phyloP scores from a whole-genome alignment of 176 grass and related monocot genomes.

The Guadua angustifolia region DNA sequence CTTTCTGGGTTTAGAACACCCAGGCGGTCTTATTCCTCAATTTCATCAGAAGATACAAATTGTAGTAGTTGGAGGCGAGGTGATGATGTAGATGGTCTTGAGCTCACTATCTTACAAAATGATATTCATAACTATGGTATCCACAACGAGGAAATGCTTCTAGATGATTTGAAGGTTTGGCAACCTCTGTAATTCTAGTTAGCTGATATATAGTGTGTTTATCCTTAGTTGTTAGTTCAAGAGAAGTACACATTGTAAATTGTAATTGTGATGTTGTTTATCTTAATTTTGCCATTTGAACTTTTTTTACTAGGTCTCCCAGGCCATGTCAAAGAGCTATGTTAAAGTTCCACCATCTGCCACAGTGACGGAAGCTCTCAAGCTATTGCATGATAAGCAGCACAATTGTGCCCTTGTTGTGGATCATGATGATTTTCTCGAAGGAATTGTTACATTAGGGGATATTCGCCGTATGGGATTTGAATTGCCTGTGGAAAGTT shows the following conservation, averaged over 20 bases:
- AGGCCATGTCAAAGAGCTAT: conserved; percentile 90
- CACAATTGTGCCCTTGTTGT: conserved; percentile 80
- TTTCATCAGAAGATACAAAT: conserved; percentile 64
- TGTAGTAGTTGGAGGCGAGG: conserved; percentile 37
- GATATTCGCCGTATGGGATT: conserved; percentile 71
- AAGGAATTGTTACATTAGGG: conserved; percentile 87
- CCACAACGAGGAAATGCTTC: conserved; percentile 72
- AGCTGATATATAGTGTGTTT: background rate
- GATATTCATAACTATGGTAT: conserved; percentile 53
- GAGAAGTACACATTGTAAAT: background rate
- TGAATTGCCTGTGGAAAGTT: conserved; percentile 46
- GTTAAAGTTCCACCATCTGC: conserved; percentile 65
- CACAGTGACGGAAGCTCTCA: conserved; percentile 61
- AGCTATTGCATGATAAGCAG: conserved; percentile 74
- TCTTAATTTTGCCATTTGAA: conserved; percentile 35
- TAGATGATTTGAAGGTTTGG: conserved; percentile 95
- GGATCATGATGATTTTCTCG: conserved; percentile 87
- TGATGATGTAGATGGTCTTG: conserved; percentile 56
- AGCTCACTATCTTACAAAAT: conserved; percentile 63
- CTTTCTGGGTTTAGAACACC: conserved; percentile 53
- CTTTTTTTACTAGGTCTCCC: conserved; percentile 67
- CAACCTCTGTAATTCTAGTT: conserved; percentile 34
- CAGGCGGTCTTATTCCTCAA: conserved; percentile 68
- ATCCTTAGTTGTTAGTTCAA: conserved; percentile 20
- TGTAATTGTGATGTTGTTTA: conserved; percentile 20